Evolutionary conservation across 768 basidiomycete genomes (phyloP), one percentile per base, ranked within the genome.

Genomic region (Filobasidium floriforme): DNA sequence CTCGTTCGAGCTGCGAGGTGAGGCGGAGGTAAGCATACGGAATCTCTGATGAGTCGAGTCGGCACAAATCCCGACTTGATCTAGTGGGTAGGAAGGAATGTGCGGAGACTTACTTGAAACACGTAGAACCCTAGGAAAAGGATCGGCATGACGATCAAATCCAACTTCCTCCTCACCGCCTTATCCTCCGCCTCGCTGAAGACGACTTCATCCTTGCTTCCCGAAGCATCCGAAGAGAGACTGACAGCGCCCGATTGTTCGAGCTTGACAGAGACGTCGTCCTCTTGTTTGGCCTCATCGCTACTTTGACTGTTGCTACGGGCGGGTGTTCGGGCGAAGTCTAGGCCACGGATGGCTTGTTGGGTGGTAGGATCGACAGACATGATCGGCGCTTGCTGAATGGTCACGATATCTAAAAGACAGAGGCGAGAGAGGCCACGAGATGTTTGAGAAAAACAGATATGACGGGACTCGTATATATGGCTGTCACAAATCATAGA

Each of bases 41-140:
- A 18, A 4, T 18, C 7, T 28, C n/a, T n/a, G n/a, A n/a, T n/a
- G n/a, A n/a, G n/a, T n/a, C n/a, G n/a, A n/a, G n/a, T n/a, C n/a
- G n/a, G n/a, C n/a, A n/a, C n/a, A n/a, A n/a, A n/a, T n/a, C n/a
- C n/a, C n/a, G n/a, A n/a, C n/a, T n/a, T n/a, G n/a, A n/a, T n/a
- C n/a, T n/a, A n/a, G n/a, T n/a, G 26, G 2, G 26, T 18, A 9
- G 22, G 46, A 11, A 9, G 26, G 44, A 24, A 52, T 4, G 15
- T 19, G 11, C 41, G 52, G 37, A n/a, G 54, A 29, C 49, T 26
- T 4, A 66, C 57, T 61, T 72, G 74, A 49, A 77, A 73, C 0
- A 72, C 70, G 64, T 73, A 77, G 69, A 77, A 75, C 0, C 75
- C 75, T 1, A 73, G 51, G 51, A 71, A 71, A 2, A 76, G 46